These are phyloP conservation scores for Suillus subalutaceus DNA, from an alignment of 768 basidiomycete genomes.

Conservation along the genomic window DNA sequence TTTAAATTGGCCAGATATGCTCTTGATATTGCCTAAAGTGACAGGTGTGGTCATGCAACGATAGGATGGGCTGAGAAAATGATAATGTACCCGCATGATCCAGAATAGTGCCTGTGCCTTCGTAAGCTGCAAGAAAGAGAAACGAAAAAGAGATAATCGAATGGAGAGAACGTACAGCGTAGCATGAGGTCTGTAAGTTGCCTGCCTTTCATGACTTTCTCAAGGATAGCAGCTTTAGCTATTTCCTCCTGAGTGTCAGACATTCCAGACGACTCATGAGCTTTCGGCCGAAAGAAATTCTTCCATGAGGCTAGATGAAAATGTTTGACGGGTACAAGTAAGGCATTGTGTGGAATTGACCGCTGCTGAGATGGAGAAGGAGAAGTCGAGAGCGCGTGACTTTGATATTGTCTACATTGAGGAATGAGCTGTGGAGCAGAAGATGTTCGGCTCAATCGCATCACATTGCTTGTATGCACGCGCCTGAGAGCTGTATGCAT, in stretches of 20 bases:
- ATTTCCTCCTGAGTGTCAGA: constrained; percentile 64
- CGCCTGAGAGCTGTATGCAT: constrained; percentile 36
- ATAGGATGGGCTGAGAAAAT: constrained; percentile 15
- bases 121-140: constrained; percentile 13
- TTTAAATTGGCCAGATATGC: constrained; percentile 87
- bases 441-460: constrained; percentile 21
- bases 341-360: constrained; percentile 4
- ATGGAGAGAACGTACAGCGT: constrained; percentile 65
- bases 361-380: background rate
- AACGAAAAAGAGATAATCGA: constrained; percentile 12
- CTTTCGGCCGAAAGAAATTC: constrained; percentile 20
- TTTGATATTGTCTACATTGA: background rate
- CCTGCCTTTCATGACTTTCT: constrained; percentile 84
- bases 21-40: constrained; percentile 76
- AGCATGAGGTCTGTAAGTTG: constrained; percentile 90
- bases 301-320: constrained; percentile 32
- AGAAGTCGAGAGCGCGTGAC: constrained; percentile 1
- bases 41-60: constrained; percentile 30
- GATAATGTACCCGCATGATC: constrained; percentile 71
- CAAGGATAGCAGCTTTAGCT: constrained; percentile 72
- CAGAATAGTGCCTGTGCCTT: constrained; percentile 75
- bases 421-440: constrained; percentile 6
- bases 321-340: constrained; percentile 1
- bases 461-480: constrained; percentile 38
- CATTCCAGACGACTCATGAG: constrained; percentile 6